Conservation (phyloP, 2,329 filamentous ascomycete species). For the Fusarium tuaranense region DNA sequence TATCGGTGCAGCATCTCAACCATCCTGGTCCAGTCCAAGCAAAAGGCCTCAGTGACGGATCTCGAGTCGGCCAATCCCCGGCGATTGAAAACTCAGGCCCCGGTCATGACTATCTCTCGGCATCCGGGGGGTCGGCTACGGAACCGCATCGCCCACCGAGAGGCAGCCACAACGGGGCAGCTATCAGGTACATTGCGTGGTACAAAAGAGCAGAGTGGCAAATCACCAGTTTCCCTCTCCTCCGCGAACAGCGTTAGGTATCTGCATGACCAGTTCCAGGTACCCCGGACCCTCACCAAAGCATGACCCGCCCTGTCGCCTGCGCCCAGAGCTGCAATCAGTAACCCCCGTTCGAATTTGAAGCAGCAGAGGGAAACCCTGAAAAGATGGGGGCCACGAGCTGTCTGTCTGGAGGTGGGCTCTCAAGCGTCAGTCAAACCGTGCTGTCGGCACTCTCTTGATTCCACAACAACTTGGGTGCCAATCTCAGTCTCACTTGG, state of each 20-base stretch:
- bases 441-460: neutral
- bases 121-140: constrained; percentile 27
- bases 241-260: constrained; percentile 5
- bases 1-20: constrained; percentile 1
- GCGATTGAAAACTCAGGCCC: constrained; percentile 21
- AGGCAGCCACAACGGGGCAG: constrained; percentile 16
- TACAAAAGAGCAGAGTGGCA: constrained; percentile 15
- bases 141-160: constrained; percentile 22
- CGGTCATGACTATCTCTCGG: constrained; percentile 32
- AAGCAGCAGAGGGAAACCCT: constrained; percentile 11
- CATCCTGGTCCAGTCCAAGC: constrained; percentile 23
- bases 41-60: constrained; percentile 25
- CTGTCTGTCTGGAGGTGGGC: neutral
- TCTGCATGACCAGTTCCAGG: constrained; percentile 2
- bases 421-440: neutral
- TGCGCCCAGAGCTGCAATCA: constrained; percentile 21
- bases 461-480: neutral
- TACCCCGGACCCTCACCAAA: constrained; percentile 5
- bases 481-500: neutral
- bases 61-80: constrained; percentile 27
- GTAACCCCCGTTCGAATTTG: constrained; percentile 3
- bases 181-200: constrained; percentile 3
- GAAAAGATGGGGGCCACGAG: constrained; percentile 1
- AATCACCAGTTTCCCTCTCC: neutral
- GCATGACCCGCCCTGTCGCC: constrained; percentile 24